phyloP scores from a whole-genome alignment of 2,329 filamentous ascomycete genomes.

The Dothiorella sarmentorum region DNA sequence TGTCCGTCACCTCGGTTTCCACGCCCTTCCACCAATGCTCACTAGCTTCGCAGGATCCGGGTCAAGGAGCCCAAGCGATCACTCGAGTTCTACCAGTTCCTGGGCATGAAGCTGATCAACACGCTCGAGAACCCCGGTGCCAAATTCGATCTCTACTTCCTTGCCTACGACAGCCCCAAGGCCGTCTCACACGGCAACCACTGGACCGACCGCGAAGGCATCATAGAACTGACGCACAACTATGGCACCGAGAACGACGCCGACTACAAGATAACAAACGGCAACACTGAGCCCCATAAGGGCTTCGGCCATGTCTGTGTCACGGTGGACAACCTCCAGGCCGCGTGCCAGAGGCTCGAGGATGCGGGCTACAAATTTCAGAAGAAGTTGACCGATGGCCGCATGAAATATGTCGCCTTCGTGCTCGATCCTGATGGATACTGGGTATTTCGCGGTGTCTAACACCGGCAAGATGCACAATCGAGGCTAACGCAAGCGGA shows the following conservation, averaged over 20 bases:
- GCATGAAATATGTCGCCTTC: slow-evolving; percentile 71
- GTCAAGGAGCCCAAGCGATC: slow-evolving; percentile 84
- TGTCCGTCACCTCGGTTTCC: slow-evolving; percentile 27
- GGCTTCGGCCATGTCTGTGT: slow-evolving; percentile 83
- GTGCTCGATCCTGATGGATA: slow-evolving; percentile 76
- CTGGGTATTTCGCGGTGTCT: slow-evolving; percentile 42
- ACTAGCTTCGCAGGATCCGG: slow-evolving; percentile 64
- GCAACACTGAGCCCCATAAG: slow-evolving; percentile 85
- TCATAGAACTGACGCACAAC: slow-evolving; percentile 81
- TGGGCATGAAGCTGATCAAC: slow-evolving; percentile 81
- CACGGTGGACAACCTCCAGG: slow-evolving; percentile 66
- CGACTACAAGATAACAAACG: slow-evolving; percentile 77
- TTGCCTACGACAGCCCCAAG: slow-evolving; percentile 77
- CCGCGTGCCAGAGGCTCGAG: slow-evolving; percentile 83
- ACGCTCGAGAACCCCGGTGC: slow-evolving; percentile 78
- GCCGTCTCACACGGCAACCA: slow-evolving; percentile 71
- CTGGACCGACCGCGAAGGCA: slow-evolving; percentile 78
- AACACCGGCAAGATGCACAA: neutral
- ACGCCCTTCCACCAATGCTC: neutral
- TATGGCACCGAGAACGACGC: slow-evolving; percentile 87
- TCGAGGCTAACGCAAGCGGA: neutral
- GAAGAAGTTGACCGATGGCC: slow-evolving; percentile 85
- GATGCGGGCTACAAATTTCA: slow-evolving; percentile 90
- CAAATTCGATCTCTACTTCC: slow-evolving; percentile 95
- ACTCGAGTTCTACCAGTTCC: slow-evolving; percentile 91